Conservation (phyloP, 805 yeast species). For the Saccharomycopsis sp. region DNA sequence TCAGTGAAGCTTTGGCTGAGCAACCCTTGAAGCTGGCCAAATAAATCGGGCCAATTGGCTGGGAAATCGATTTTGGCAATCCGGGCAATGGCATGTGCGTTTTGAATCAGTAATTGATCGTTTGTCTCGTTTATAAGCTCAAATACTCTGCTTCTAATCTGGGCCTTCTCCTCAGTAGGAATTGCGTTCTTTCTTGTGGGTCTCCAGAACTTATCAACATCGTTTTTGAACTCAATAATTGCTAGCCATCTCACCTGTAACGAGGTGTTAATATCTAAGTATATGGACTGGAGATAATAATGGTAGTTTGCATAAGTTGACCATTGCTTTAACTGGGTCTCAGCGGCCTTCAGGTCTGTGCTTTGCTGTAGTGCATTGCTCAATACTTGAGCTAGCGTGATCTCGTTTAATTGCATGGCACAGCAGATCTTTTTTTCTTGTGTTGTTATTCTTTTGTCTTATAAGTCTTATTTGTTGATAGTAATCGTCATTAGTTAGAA, state of each 20-base stretch:
- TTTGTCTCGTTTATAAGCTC: conserved; percentile 60
- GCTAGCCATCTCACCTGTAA: conserved; percentile 80
- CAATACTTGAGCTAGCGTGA: not conserved
- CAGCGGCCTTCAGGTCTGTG: conserved; percentile 43
- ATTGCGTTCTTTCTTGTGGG: conserved; percentile 48
- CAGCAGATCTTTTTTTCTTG: no score
- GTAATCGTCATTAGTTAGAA: no score
- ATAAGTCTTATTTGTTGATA: no score
- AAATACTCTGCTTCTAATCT: conserved; percentile 55
- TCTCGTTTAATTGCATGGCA: not conserved
- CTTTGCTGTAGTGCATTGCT: conserved; percentile 8
- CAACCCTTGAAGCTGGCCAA: conserved; percentile 51
- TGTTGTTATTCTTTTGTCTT: no score
- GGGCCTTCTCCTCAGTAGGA: conserved; percentile 59
- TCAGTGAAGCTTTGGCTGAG: conserved; percentile 36
- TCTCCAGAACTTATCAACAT: conserved; percentile 81
- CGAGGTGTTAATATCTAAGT: conserved; percentile 51
- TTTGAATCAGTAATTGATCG: conserved; percentile 69
- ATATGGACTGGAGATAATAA: conserved; percentile 44
- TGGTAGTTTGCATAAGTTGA: conserved; percentile 57
- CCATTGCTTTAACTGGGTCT: conserved; percentile 64
- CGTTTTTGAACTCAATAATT: conserved; percentile 81
- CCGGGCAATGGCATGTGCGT: conserved; percentile 74
- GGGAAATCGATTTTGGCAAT: conserved; percentile 86
- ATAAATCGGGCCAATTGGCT: conserved; percentile 72